Conservation (phyloP, 2,329 filamentous ascomycete species). For the Neonectria punicea region DNA sequence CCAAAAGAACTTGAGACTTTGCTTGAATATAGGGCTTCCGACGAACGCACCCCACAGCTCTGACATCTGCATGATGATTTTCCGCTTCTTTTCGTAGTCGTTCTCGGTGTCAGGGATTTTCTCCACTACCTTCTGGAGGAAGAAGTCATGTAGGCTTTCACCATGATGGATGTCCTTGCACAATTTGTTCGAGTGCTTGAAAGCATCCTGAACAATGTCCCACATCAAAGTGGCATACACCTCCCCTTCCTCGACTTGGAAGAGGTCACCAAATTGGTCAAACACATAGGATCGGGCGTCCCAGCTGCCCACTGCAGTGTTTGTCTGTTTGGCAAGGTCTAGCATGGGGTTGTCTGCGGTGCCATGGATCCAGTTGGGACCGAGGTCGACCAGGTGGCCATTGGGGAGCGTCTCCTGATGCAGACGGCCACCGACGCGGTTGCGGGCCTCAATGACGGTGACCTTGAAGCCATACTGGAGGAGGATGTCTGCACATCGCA, state of each 20-base stretch:
- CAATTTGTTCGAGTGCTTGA: constrained; percentile 71
- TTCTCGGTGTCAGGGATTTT: constrained; percentile 58
- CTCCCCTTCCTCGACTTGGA: constrained; percentile 59
- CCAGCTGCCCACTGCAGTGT: constrained; percentile 59
- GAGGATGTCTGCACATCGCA: constrained; percentile 77
- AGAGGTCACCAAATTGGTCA: constrained; percentile 63
- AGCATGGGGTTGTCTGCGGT: constrained; percentile 76
- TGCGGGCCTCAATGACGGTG: constrained; percentile 74
- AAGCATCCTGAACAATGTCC: constrained; percentile 75
- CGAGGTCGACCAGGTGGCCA: constrained; percentile 64
- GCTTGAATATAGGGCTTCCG: constrained; percentile 69
- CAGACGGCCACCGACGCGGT: constrained; percentile 74
- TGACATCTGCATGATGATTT: constrained; percentile 62
- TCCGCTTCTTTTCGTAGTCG: constrained; percentile 53
- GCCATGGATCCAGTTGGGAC: constrained; percentile 86
- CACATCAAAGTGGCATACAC: constrained; percentile 67
- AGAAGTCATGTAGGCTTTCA: constrained; percentile 66
- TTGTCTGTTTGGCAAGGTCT: constrained; percentile 71
- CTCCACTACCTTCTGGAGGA: constrained; percentile 55
- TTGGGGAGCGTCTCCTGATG: constrained; percentile 61
- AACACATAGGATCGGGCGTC: constrained; percentile 66
- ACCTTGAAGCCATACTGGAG: constrained; percentile 73
- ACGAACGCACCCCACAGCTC: constrained; percentile 79
- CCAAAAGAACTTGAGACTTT: constrained; percentile 82
- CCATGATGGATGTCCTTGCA: constrained; percentile 57